Conservation (phyloP, 2,329 filamentous ascomycete genomes). For the Orbilia blumenaviensis region DNA sequence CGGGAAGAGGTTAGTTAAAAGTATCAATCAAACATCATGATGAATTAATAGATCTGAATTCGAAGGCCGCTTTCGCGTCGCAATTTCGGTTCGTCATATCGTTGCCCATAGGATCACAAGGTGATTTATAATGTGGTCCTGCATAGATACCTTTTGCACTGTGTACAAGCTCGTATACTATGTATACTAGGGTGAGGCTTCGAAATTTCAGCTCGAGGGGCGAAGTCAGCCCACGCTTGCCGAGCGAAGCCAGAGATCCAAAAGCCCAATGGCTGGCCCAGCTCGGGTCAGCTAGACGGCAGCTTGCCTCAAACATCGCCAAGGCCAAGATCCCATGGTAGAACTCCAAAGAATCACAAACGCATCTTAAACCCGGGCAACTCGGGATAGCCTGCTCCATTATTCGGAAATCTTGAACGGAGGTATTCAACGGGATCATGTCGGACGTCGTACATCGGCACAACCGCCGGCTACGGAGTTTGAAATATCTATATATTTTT, state of each 20-base stretch:
- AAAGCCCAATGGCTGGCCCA: not conserved
- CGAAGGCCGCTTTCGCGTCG: not conserved
- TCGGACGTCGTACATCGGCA: constrained; percentile 30
- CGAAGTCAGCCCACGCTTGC: not conserved
- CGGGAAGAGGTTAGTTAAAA: not conserved
- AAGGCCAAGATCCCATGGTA: not conserved
- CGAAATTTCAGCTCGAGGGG: not conserved
- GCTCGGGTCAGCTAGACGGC: no score
- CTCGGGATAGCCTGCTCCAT: no score
- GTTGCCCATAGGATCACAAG: not conserved
- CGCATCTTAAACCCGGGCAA: no score
- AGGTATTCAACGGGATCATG: constrained; percentile 12
- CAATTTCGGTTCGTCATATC: not conserved
- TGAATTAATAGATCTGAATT: not conserved
- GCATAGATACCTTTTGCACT: no score
- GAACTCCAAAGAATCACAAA: not conserved
- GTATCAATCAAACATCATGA: not conserved
- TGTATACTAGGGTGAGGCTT: no score
- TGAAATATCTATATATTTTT: not conserved
- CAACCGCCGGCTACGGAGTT: not conserved
- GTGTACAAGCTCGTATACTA: no score
- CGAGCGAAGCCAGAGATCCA: not conserved
- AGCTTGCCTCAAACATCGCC: not conserved
- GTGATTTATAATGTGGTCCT: no score
- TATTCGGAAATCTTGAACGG: not conserved